Base-by-base conservation (phyloP, 805 yeast genomes). In the Lipomyces sp. region DNA sequence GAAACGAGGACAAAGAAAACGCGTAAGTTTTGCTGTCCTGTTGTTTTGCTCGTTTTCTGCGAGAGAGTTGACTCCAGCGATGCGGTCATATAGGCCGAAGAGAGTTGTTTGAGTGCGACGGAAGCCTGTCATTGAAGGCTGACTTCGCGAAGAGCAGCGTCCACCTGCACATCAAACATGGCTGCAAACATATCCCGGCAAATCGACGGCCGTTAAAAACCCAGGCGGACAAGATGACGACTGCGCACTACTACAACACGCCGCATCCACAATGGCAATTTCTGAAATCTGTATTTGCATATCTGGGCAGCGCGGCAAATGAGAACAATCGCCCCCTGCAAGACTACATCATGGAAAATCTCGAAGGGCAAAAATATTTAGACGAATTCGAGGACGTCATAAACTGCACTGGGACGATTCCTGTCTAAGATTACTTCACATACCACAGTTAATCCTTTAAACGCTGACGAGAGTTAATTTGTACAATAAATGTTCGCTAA, bases 41-140 rank as follows among this genome's bases (percentile, higher is more conserved):
- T 11, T 14, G 22, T 19, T 21, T 4, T 24, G 11, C 2, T 19
- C 1, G 22, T 3, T 16, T 16, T 18, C 18, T 4, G 28, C 13
- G 19, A 36, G 32, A 4, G 24, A 18, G 18, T 2, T 8, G 21
- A 19, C 8, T 13, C 35, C n/a, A 14, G n/a, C 35, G 35, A 32
- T 8, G 4, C n/a, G n/a, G 16, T 6, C n/a, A 14, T 32, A 14
- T 4, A 43, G 47, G 34, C 21, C 51, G 51, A 10, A 33, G 51
- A n/a, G 51, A 47, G 22, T 19, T 47, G 22, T 47, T 47, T 37
- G 51, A 47, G 6, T 47, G 51, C 23, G 37, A 37, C 22, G 51
- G 51, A 2, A 47, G 46, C 18, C 36, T 47, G 11, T 42, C 32
- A 10, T 35, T 47, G 43, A 16, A 37, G 4, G 51, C 46, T 2